Conservation (phyloP, 2,329 filamentous ascomycete species). For the Cladosporium phlei region DNA sequence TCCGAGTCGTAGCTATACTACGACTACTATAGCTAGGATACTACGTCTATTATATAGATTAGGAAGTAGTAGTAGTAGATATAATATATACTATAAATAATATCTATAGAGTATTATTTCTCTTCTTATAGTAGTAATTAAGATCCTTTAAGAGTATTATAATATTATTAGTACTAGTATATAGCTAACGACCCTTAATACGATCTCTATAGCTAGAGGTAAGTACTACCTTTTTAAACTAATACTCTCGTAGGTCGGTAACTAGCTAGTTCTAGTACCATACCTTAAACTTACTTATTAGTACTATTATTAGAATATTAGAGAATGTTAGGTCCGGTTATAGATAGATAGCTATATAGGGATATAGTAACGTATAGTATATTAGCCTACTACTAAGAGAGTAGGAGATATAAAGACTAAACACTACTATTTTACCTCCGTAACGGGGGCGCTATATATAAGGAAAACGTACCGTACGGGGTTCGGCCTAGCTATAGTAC, state of each 20-base stretch:
- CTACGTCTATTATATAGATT: not conserved
- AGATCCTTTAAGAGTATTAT: not conserved
- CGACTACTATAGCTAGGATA: not conserved
- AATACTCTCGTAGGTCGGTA: not conserved
- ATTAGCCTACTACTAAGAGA: too few species aligned
- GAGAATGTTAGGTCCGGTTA: too few species aligned
- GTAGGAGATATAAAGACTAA: too few species aligned
- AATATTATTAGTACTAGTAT: not conserved
- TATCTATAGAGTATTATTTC: not conserved
- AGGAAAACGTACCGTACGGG: too few species aligned
- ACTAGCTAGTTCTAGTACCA: not conserved
- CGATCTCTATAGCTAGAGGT: too few species aligned
- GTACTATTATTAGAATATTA: too few species aligned
- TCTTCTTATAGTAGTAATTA: not conserved
- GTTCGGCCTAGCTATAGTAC: too few species aligned
- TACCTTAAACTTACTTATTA: not conserved
- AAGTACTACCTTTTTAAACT: not conserved
- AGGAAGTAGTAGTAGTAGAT: not conserved
- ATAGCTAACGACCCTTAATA: not conserved
- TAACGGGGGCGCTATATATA: too few species aligned
- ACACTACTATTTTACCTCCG: too few species aligned
- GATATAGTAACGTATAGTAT: too few species aligned
- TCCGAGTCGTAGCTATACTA: too few species aligned
- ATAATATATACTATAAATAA: not conserved
- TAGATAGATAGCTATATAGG: too few species aligned